Percentiles rank a stretch among this genome's conserved stretches.
Evolutionary conservation across 2,329 filamentous ascomycete genomes (phyloP).

Genomic region (Sporothrix euskadiensis): DNA sequence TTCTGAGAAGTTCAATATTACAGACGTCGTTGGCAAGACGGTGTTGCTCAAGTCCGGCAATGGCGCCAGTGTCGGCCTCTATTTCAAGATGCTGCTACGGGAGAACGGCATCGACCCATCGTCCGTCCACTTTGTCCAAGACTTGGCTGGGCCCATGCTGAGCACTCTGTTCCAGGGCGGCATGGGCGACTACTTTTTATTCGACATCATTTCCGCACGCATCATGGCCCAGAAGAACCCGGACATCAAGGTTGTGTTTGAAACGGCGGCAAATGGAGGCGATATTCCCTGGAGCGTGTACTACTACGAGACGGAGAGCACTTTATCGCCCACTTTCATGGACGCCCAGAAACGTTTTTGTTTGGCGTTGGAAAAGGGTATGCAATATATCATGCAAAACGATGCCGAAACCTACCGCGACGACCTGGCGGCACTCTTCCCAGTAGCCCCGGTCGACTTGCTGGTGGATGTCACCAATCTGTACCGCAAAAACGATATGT

Average conservation of each 20-base stretch:
- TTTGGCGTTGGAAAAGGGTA: constrained; percentile 26
- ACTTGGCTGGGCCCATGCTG: constrained; percentile 29
- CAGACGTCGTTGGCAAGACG: constrained; percentile 26
- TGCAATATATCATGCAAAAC: constrained; percentile 24
- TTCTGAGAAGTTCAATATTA: constrained; percentile 13
- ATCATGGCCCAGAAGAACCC: constrained; percentile 25
- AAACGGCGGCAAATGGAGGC: constrained; percentile 24
- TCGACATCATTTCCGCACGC: constrained; percentile 28
- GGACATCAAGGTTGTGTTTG: constrained; percentile 25
- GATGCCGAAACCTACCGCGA: constrained; percentile 27
- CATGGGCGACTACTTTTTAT: constrained; percentile 30
- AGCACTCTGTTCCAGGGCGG: constrained; percentile 27
- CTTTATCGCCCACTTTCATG: constrained; percentile 18
- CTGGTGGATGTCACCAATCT: constrained; percentile 27
- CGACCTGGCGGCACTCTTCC: constrained; percentile 30
- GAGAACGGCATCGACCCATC: constrained; percentile 28
- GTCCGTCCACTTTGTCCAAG: constrained; percentile 28
- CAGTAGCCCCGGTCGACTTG: constrained; percentile 21
- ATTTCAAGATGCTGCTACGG: constrained; percentile 31
- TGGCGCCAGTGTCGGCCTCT: constrained; percentile 30
- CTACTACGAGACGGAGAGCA: constrained; percentile 26
- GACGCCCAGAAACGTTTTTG: constrained; percentile 30
- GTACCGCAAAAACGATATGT: constrained; percentile 30
- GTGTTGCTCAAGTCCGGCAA: constrained; percentile 30
- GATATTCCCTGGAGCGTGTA: constrained; percentile 32